phyloP scores from a whole-genome alignment of 768 basidiomycete species.

The Mycena capillaripes region DNA sequence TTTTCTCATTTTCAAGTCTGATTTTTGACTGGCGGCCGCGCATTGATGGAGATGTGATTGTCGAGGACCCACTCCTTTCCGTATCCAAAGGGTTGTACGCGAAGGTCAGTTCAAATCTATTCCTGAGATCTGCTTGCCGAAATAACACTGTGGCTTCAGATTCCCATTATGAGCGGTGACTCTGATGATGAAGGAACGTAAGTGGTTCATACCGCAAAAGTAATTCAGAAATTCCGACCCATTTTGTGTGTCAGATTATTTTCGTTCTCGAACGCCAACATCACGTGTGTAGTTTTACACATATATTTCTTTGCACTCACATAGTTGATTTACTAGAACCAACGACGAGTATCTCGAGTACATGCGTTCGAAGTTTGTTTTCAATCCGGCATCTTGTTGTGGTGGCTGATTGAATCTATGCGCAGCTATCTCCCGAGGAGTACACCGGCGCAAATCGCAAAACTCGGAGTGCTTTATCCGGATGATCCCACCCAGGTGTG shows the following conservation, averaged over 20 bases:
- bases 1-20: slow-evolving; percentile 48
- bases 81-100: slow-evolving; percentile 52
- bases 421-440: neutral
- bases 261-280: slow-evolving; percentile 5
- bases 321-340: neutral
- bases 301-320: neutral
- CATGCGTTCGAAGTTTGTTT: neutral
- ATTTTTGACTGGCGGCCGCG: slow-evolving; percentile 55
- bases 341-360: neutral
- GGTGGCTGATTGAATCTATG: neutral
- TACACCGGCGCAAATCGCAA: neutral
- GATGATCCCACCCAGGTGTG: neutral
- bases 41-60: slow-evolving; percentile 55
- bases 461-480: neutral
- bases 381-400: neutral
- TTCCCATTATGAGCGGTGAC: slow-evolving; percentile 11
- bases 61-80: slow-evolving; percentile 46
- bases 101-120: slow-evolving; percentile 35
- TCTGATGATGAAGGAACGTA: slow-evolving; percentile 27
- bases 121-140: neutral
- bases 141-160: neutral
- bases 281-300: slow-evolving; percentile 3
- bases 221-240: neutral
- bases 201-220: neutral
- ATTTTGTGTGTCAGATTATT: slow-evolving; percentile 1